Evolutionary conservation across 768 basidiomycete species (phyloP).

Genomic region (Tulasnella sp.): DNA sequence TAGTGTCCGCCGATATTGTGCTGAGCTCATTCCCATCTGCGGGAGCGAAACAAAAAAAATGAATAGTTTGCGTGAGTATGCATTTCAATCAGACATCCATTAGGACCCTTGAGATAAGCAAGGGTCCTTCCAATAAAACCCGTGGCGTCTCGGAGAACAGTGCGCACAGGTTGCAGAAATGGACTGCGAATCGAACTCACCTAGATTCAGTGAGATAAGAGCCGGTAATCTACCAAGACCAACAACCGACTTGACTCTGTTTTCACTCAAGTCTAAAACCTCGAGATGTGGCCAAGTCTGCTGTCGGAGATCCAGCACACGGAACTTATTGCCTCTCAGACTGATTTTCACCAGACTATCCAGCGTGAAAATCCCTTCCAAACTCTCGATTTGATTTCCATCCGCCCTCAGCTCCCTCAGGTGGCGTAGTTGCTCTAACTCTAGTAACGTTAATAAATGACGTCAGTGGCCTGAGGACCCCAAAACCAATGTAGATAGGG

Average conservation of each 20-base stretch:
- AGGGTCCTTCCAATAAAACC: not conserved
- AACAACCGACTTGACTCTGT: slow-evolving; percentile 44
- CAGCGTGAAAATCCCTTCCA: slow-evolving; percentile 67
- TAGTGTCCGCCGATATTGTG: slow-evolving; percentile 29
- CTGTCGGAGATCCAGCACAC: slow-evolving; percentile 31
- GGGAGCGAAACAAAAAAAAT: not conserved
- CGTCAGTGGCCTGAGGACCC: not conserved
- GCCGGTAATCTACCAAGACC: slow-evolving; percentile 37
- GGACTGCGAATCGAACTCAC: slow-evolving; percentile 55
- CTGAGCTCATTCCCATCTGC: slow-evolving; percentile 62
- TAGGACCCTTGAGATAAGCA: not conserved
- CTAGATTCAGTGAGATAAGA: slow-evolving; percentile 66
- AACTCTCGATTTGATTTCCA: slow-evolving; percentile 57
- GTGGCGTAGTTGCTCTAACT: slow-evolving; percentile 70
- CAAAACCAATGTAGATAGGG: not conserved
- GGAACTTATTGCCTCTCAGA: slow-evolving; percentile 64
- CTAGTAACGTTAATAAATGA: slow-evolving; percentile 29
- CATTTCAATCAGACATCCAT: not conserved
- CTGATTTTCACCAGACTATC: slow-evolving; percentile 76
- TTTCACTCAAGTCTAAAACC: slow-evolving; percentile 69
- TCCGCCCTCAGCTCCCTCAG: slow-evolving; percentile 86
- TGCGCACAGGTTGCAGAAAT: not conserved
- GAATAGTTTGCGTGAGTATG: slow-evolving; percentile 1
- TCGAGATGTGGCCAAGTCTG: slow-evolving; percentile 42
- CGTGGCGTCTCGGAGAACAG: not conserved